These are phyloP conservation scores for Hibiscus mutabilis DNA, from an alignment of 345 rosid species.

Conservation along the genomic window DNA sequence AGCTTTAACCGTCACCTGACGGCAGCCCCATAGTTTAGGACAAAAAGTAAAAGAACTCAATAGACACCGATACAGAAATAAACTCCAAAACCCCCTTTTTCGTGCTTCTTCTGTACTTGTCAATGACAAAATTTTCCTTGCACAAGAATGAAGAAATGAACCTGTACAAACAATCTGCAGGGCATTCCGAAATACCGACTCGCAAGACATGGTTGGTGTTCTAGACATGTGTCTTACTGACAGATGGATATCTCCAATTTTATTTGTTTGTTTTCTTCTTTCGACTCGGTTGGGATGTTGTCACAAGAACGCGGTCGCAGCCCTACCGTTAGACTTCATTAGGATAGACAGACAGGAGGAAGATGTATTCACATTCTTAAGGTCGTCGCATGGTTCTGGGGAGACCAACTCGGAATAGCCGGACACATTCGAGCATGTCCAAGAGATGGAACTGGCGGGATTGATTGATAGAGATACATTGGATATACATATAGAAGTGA, in stretches of 20 bases:
- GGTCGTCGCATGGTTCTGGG: slow-evolving; percentile 63
- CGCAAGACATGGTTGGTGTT: slow-evolving; percentile 6
- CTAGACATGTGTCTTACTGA: slow-evolving; percentile 48
- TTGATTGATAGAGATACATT: slow-evolving; percentile 43
- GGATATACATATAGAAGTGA: slow-evolving; percentile 56
- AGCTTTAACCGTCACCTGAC: too few relatives aligned
- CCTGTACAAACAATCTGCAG: slow-evolving; percentile 65
- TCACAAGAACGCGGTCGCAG: slow-evolving; percentile 25
- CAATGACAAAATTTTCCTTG: slow-evolving; percentile 49
- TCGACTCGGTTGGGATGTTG: not conserved
- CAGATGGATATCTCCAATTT: slow-evolving; percentile 13
- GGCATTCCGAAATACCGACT: too few relatives aligned
- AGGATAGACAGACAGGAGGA: slow-evolving; percentile 18
- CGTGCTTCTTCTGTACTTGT: slow-evolving; percentile 11
- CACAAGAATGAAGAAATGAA: slow-evolving; percentile 79
- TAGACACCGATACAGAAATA: slow-evolving; percentile 4
- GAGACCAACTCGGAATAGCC: slow-evolving; percentile 64
- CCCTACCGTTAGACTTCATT: not conserved
- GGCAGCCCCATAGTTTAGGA: too few relatives aligned
- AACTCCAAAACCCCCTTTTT: slow-evolving; percentile 9
- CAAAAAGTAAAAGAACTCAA: not conserved
- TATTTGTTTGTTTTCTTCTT: not conserved
- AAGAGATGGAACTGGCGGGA: slow-evolving; percentile 26
- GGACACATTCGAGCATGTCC: slow-evolving; percentile 65
- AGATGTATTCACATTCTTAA: slow-evolving; percentile 28